Evolutionary conservation across 2,329 filamentous ascomycete species (phyloP), one percentile per base, ranked within the genome.

Genomic region (Nigrospora sphaerica): DNA sequence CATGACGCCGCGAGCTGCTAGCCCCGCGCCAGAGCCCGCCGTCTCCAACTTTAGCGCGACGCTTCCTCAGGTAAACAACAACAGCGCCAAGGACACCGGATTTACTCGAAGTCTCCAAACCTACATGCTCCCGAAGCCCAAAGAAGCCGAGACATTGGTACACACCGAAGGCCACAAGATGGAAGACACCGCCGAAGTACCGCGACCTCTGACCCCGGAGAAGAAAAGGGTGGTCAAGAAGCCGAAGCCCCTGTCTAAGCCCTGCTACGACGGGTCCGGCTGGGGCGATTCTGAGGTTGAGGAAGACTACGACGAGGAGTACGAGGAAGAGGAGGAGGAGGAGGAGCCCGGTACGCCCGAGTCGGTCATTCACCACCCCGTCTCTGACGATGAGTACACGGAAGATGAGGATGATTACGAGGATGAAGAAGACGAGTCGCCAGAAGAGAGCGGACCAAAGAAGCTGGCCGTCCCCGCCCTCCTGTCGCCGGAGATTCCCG

Each of bases 311-410:
- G 23, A 28, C 7, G 23, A 28, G 5, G 23, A 28, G 23, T 28
- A 28, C 7, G 23, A 28, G 18, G 72, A 73, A 36, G 71, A 76
- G 32, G 54, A 75, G 63, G 66, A 71, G 46, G 73, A 77, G 2
- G 69, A 79, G 1, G 83, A 85, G 51, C 81, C 81, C 11, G 79
- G 81, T 32, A 95, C 89, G 9, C 91, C 92, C 13, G 87, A 90
- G 42, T 97, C 92, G 7, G 91, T 97, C 18, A 92, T 96, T 52
- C 86, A 88, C 51, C 87, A 91, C 58, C 81, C 83, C 2, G 64
- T 88, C 41, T 65, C 69, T 3, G 70, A 74, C 39, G 65, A 68
- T 28, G 58, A 64, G 19, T 61, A 64, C 12, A 62, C 63, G 9
- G 55, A 54, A 4, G 56, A 57, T 40, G 57, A 62, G 16, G 62